These are phyloP conservation scores for Entoloma clypeatum DNA, from an alignment of 1,284 basidiomycete species.

Conservation along the genomic window DNA sequence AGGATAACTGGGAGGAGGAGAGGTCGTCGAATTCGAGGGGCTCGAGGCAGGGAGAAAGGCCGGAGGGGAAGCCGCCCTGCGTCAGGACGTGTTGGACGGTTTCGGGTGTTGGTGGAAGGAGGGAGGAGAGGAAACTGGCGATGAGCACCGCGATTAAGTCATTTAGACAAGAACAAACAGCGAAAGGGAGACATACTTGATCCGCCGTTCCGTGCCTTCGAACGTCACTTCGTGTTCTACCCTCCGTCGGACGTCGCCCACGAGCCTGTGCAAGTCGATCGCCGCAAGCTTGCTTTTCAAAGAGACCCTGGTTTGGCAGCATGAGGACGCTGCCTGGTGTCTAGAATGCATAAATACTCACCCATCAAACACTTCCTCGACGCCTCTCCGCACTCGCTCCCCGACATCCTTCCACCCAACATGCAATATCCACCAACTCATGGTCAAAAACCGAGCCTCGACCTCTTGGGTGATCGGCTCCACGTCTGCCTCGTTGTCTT, in stretches of 20 bases:
- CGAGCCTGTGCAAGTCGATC: constrained; percentile 63
- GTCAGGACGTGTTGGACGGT: constrained; percentile 65
- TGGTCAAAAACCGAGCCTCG: constrained; percentile 77
- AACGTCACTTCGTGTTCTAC: constrained; percentile 72
- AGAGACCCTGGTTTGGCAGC: constrained; percentile 52
- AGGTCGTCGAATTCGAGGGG: constrained; percentile 22
- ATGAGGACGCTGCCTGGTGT: constrained; percentile 5
- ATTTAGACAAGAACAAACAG: constrained; percentile 38
- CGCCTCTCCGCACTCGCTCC: constrained; percentile 65
- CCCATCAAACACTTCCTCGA: constrained; percentile 80
- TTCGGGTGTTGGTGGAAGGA: constrained; percentile 69
- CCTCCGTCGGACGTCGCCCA: constrained; percentile 66
- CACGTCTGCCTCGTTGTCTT: constrained; percentile 19
- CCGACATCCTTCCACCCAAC: constrained; percentile 85
- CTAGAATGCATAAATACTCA: constrained; percentile 35
- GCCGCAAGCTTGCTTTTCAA: constrained; percentile 71
- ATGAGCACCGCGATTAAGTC: constrained; percentile 31
- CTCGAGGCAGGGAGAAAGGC: constrained; percentile 22
- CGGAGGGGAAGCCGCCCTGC: constrained; percentile 50
- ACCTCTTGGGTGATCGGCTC: constrained; percentile 50
- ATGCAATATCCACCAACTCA: constrained; percentile 90
- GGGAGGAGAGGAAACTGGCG: constrained; percentile 65
- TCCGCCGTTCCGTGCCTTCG: constrained; percentile 54
- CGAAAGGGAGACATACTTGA: constrained; percentile 40
- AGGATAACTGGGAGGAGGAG: constrained; percentile 30